A percentile compares a stretch with the other conserved stretches of the same genome.
These are phyloP conservation scores for Exsudoporus frostii DNA, from an alignment of 768 basidiomycete genomes.

Conservation along the genomic window DNA sequence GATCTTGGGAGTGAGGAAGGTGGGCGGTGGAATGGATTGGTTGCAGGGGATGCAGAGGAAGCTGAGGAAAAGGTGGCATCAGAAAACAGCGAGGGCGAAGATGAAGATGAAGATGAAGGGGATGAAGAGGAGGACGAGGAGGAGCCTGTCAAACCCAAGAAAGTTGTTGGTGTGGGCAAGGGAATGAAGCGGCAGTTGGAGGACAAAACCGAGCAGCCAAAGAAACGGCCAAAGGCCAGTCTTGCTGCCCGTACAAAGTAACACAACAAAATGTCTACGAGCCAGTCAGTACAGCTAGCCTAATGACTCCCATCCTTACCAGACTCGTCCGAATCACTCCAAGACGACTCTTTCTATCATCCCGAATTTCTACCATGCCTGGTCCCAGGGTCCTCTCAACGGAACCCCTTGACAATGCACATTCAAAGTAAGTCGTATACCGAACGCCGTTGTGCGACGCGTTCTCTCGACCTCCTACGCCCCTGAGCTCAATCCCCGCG, in stretches of 20 bases:
- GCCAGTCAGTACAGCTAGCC: background rate
- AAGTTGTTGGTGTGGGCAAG: background rate
- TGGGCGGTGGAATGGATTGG: constrained; percentile 31
- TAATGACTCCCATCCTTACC: constrained; percentile 3
- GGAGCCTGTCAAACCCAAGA: background rate
- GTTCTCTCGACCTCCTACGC: background rate
- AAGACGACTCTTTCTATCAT: background rate
- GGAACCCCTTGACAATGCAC: constrained; percentile 48
- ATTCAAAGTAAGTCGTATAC: constrained; percentile 53
- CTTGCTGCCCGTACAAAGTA: background rate
- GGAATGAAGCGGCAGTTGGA: constrained; percentile 12
- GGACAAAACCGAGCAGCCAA: constrained; percentile 12
- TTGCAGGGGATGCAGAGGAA: constrained; percentile 8
- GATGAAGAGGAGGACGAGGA: background rate
- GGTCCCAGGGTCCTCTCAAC: constrained; percentile 52
- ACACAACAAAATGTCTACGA: background rate
- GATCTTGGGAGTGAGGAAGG: constrained; percentile 51
- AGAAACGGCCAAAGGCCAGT: constrained; percentile 13
- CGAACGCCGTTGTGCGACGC: background rate
- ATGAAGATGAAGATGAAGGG: background rate
- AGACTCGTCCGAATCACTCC: constrained; percentile 2
- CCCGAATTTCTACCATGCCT: constrained; percentile 26
- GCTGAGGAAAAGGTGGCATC: background rate
- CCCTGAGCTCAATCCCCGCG: background rate
- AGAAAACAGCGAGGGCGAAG: background rate